These are phyloP conservation scores for Zizania latifolia DNA, from an alignment of 176 grass and related monocot genomes.

Conservation along the genomic window DNA sequence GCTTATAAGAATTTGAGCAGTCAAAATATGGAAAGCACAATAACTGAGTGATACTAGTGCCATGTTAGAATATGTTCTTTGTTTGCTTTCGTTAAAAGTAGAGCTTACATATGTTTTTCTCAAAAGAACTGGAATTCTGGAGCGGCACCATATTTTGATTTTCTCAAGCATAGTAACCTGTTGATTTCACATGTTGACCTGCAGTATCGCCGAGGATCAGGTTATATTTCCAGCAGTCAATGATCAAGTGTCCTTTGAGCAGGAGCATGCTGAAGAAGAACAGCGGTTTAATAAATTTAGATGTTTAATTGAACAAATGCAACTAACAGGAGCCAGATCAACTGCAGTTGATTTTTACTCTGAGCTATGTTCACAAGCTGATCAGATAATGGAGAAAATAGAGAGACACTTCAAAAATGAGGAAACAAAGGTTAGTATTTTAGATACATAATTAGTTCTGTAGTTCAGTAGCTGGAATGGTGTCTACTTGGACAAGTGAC, in stretches of 20 bases:
- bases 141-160: background rate
- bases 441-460: background rate
- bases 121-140: background rate
- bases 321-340: conserved; percentile 52
- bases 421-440: conserved; percentile 61
- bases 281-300: conserved; percentile 63
- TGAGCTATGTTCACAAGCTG: conserved; percentile 79
- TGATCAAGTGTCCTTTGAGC: conserved; percentile 46
- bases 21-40: background rate
- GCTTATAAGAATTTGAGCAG: background rate
- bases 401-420: conserved; percentile 72
- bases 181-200: background rate
- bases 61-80: conserved; percentile 8
- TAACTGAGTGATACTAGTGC: background rate
- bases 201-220: conserved; percentile 82
- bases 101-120: background rate
- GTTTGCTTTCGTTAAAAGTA: background rate
- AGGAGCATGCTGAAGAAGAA: conserved; percentile 78
- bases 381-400: conserved; percentile 85
- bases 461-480: background rate
- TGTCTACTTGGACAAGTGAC: conserved; percentile 7
- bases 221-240: conserved; percentile 88
- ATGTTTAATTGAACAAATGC: conserved; percentile 75
- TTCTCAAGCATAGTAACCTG: background rate
- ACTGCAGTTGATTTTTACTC: conserved; percentile 54